Percentiles rank a stretch among this genome's conserved stretches.
Evolutionary conservation across 2,329 filamentous ascomycete genomes (phyloP).

Genomic region (Epichloe uncinata): DNA sequence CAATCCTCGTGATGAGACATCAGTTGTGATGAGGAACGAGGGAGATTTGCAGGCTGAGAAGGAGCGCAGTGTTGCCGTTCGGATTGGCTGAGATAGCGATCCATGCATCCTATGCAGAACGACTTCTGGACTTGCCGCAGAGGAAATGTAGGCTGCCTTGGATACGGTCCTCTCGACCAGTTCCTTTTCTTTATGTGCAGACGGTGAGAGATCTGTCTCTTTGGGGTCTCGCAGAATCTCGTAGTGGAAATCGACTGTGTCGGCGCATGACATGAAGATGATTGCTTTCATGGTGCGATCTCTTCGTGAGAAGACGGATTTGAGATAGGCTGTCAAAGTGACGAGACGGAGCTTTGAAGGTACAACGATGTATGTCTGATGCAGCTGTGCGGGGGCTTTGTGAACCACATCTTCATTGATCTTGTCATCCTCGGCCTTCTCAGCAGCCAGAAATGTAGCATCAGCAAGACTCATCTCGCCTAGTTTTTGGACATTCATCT

Average conservation of each 20-base stretch:
- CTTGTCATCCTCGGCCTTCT: conserved; percentile 34
- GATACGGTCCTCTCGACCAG: conserved; percentile 48
- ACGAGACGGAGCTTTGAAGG: conserved; percentile 86
- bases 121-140: conserved; percentile 58
- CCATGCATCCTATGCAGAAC: conserved; percentile 79
- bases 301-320: conserved; percentile 74
- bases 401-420: conserved; percentile 45
- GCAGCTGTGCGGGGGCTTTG: conserved; percentile 76
- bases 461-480: conserved; percentile 93
- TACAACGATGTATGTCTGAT: conserved; percentile 79
- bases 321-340: conserved; percentile 70
- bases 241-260: conserved; percentile 95
- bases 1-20: conserved; percentile 88
- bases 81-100: conserved; percentile 74
- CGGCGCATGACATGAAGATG: conserved; percentile 90
- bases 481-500: conserved; percentile 88
- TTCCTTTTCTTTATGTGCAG: conserved; percentile 20
- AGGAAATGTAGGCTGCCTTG: conserved; percentile 58
- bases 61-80: conserved; percentile 71
- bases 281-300: conserved; percentile 95
- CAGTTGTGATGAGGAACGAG: conserved; percentile 79
- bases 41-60: conserved; percentile 65
- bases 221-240: conserved; percentile 51
- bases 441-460: conserved; percentile 70
- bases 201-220: conserved; percentile 14